phyloP scores from a whole-genome alignment of 2,329 filamentous ascomycete genomes.

The Cercospora zeae-maydis region DNA sequence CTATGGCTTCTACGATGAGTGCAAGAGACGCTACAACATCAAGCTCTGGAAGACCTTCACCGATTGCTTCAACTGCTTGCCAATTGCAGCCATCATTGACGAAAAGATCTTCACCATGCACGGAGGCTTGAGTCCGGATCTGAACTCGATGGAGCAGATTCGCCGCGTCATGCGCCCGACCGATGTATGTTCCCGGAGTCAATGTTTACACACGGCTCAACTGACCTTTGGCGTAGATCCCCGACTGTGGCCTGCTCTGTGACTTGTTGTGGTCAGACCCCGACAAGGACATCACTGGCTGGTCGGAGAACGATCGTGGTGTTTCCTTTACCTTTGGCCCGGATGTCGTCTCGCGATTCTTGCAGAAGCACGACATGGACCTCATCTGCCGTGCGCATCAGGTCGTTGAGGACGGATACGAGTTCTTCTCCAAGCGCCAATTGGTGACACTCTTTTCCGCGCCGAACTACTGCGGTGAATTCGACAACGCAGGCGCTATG shows the following conservation, averaged over 20 bases:
- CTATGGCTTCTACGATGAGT: constrained; percentile 99
- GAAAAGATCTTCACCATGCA: constrained; percentile 99
- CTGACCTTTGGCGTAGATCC: constrained; percentile 63
- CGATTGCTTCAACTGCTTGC: constrained; percentile 98
- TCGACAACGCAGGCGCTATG: constrained; percentile 99
- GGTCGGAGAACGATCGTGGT: constrained; percentile 98
- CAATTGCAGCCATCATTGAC: constrained; percentile 97
- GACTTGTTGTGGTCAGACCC: constrained; percentile 98
- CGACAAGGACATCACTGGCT: constrained; percentile 98
- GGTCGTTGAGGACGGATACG: constrained; percentile 97
- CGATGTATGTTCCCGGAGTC: constrained; percentile 69
- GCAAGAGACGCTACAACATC: constrained; percentile 98
- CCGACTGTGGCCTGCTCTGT: constrained; percentile 94
- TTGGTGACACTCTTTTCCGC: constrained; percentile 96
- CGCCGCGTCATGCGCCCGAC: constrained; percentile 97
- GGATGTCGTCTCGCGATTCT: constrained; percentile 92
- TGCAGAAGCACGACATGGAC: constrained; percentile 99
- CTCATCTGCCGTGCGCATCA: constrained; percentile 98
- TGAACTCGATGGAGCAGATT: constrained; percentile 99
- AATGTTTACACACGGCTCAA: neutral
- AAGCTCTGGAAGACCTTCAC: constrained; percentile 99
- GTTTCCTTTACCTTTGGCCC: constrained; percentile 98
- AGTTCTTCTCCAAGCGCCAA: constrained; percentile 98
- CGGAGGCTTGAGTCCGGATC: constrained; percentile 89
- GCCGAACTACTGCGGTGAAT: constrained; percentile 98